Percentiles rank a stretch among this genome's conserved stretches.
phyloP scores from a whole-genome alignment of 768 basidiomycete species.

The Dioszegia crocea region DNA sequence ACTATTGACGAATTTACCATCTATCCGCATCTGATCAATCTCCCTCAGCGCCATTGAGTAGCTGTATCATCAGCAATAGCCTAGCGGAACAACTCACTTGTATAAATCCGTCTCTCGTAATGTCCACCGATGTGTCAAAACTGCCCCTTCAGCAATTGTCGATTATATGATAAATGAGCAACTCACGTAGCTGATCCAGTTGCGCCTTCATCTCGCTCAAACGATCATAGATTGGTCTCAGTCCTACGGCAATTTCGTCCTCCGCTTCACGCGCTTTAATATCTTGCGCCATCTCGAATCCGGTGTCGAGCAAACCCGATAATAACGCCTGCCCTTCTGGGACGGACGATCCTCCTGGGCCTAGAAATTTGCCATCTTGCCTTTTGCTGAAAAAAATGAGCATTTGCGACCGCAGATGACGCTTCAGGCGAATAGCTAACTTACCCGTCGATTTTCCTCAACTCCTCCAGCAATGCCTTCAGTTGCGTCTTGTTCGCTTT shows the following conservation, averaged over 20 bases:
- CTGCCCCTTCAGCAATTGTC: conserved; percentile 36
- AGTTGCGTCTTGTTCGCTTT: conserved; percentile 79
- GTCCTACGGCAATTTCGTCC: conserved; percentile 75
- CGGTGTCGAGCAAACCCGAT: conserved; percentile 88
- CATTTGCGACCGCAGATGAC: too few relatives aligned
- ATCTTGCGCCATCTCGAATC: conserved; percentile 91
- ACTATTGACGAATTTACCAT: conserved; percentile 92
- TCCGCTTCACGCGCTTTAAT: conserved; percentile 77
- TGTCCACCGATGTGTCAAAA: conserved; percentile 94
- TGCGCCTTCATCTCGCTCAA: conserved; percentile 78
- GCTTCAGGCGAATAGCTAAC: conserved; percentile 9
- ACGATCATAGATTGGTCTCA: conserved; percentile 91
- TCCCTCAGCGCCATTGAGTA: conserved; percentile 90
- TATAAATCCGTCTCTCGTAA: conserved; percentile 65
- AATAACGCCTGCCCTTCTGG: conserved; percentile 88
- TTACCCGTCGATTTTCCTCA: conserved; percentile 77
- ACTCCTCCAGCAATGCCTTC: conserved; percentile 83
- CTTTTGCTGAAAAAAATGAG: too few relatives aligned
- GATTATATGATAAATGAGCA: background rate
- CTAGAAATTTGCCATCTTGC: conserved; percentile 92
- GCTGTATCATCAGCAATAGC: conserved; percentile 58
- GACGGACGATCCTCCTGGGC: conserved; percentile 74
- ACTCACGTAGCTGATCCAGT: conserved; percentile 67
- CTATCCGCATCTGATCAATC: conserved; percentile 93
- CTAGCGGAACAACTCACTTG: conserved; percentile 39